Conservation (phyloP, 495 filamentous ascomycete species). For the Aspergillus avenaceus region DNA sequence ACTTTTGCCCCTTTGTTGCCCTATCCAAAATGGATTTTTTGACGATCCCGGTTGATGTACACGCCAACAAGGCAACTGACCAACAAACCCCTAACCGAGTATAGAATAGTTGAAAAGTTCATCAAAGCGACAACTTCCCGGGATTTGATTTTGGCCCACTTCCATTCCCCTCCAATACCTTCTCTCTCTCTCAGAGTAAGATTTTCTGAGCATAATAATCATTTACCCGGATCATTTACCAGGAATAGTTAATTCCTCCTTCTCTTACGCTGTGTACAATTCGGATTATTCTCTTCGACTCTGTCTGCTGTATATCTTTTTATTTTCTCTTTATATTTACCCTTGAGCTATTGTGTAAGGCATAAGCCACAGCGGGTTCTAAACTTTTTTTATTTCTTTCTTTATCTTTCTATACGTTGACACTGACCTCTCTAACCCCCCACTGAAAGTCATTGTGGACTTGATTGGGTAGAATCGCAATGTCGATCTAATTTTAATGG, state of each 20-base stretch:
- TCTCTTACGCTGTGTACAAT: too few species aligned
- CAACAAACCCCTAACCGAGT: neutral
- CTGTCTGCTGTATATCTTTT: too few species aligned
- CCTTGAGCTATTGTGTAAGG: too few species aligned
- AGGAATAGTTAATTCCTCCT: too few species aligned
- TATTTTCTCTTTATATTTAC: too few species aligned
- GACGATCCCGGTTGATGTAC: neutral
- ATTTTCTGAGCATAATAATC: too few species aligned
- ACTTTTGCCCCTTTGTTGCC: neutral
- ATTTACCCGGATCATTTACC: too few species aligned
- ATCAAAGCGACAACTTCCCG: neutral
- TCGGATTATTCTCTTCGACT: too few species aligned
- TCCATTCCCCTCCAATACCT: too few species aligned
- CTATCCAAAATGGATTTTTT: neutral
- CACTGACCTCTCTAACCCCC: neutral
- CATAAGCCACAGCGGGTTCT: too few species aligned
- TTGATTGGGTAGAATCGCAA: constrained; percentile 1
- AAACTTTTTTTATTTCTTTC: too few species aligned
- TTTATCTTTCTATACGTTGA: neutral
- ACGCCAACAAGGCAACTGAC: neutral
- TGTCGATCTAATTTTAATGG: constrained; percentile 9
- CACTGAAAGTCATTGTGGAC: neutral
- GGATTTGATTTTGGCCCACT: neutral
- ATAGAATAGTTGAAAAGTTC: neutral
- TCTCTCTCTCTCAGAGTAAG: too few species aligned